Percentiles rank a stretch among this genome's conserved stretches.
Conservation (phyloP, 2,329 filamentous ascomycete species). For the Coleophoma eucalyptorum region DNA sequence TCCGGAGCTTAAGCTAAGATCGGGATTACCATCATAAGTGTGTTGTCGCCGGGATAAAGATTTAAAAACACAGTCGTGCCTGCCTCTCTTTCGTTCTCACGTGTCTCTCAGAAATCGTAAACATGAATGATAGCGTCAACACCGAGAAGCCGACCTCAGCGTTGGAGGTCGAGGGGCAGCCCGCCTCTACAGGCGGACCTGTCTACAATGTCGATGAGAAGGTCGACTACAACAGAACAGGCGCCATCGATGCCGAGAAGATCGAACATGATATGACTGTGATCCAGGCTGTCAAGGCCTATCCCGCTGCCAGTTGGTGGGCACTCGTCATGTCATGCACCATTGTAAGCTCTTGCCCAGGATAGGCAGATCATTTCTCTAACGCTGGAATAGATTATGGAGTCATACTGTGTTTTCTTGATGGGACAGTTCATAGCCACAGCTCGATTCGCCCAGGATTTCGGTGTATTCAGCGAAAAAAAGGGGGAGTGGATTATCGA, state of each 20-base stretch:
- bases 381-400: conserved; percentile 48
- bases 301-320: conserved; percentile 50
- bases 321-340: conserved; percentile 52
- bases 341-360: conserved; percentile 35
- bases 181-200: conserved; percentile 20
- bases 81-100: conserved; percentile 23
- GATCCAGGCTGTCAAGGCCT: conserved; percentile 42
- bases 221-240: conserved; percentile 20
- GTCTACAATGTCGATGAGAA: conserved; percentile 28
- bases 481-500: conserved; percentile 34
- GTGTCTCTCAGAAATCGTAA: conserved; percentile 16
- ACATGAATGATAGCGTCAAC: conserved; percentile 13
- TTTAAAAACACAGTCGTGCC: conserved; percentile 25
- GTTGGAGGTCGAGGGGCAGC: conserved; percentile 18
- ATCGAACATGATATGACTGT: conserved; percentile 44
- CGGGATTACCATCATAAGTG: conserved; percentile 7
- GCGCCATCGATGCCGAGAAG: conserved; percentile 14
- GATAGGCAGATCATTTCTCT: conserved; percentile 6
- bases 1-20: conserved; percentile 23
- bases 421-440: conserved; percentile 56
- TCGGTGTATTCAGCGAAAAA: conserved; percentile 35
- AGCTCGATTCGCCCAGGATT: conserved; percentile 38
- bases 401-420: conserved; percentile 60
- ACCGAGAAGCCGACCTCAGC: conserved; percentile 9
- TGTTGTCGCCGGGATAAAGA: conserved; percentile 26